Evolutionary conservation across 2,329 filamentous ascomycete species (phyloP).

Genomic region (Immersiporthe knoxdaviesiana): DNA sequence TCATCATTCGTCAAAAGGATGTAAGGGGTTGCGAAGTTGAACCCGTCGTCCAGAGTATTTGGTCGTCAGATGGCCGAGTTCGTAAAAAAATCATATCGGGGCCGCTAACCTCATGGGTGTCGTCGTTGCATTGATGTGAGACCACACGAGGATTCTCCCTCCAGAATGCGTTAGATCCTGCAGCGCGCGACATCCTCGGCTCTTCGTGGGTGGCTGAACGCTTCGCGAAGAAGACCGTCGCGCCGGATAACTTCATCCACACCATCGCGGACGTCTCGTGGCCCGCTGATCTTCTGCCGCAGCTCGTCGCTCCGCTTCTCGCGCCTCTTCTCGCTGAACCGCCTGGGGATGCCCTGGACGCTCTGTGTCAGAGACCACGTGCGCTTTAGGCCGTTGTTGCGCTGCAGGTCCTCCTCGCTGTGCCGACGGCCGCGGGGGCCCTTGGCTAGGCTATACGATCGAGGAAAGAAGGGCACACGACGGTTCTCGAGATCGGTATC

Average conservation of each 20-base stretch:
- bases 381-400: conserved; percentile 44
- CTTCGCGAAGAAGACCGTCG: conserved; percentile 45
- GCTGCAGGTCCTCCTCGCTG: conserved; percentile 39
- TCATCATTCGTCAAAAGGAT: not conserved
- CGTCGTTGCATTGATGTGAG: not conserved
- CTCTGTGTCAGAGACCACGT: conserved; percentile 42
- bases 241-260: conserved; percentile 60
- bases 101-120: not conserved
- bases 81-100: not conserved
- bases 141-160: not conserved
- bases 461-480: conserved; percentile 37
- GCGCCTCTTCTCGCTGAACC: conserved; percentile 60
- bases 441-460: conserved; percentile 37
- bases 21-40: not conserved
- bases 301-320: conserved; percentile 63
- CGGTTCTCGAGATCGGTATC: conserved; percentile 41
- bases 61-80: not conserved
- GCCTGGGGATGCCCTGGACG: conserved; percentile 47
- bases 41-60: not conserved
- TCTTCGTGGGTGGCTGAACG: conserved; percentile 33
- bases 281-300: conserved; percentile 62
- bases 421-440: conserved; percentile 15
- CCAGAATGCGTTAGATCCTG: not conserved
- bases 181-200: conserved; percentile 6
- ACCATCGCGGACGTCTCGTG: conserved; percentile 60